Conservation (phyloP, 306 rosid species). For the Malus asiatica region DNA sequence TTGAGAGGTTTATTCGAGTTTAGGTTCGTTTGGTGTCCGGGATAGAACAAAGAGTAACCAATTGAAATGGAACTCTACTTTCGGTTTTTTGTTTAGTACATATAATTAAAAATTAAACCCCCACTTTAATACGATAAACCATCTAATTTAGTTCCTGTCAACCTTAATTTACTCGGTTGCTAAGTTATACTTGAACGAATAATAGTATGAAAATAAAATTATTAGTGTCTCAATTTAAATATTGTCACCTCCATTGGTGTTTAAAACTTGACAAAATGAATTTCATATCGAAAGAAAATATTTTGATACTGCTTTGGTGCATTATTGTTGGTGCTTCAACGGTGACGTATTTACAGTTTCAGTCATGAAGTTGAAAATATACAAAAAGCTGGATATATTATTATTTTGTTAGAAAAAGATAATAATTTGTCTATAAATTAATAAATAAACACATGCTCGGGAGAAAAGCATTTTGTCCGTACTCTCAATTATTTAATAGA, state of each 20-base stretch:
- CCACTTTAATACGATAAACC: background rate
- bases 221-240: background rate
- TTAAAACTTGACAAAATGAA: background rate
- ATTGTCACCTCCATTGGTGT: background rate
- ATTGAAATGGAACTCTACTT: background rate
- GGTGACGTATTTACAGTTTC: background rate
- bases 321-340: background rate
- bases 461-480: background rate
- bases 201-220: background rate
- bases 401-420: background rate
- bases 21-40: background rate
- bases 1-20: background rate
- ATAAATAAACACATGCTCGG: background rate
- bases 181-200: background rate
- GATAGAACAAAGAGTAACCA: background rate
- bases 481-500: background rate
- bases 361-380: background rate
- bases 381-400: background rate
- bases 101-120: too few relatives aligned
- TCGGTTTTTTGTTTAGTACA: background rate
- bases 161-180: background rate
- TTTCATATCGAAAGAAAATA: background rate
- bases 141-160: background rate
- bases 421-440: background rate
- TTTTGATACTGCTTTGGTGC: background rate